A percentile compares a stretch with the other conserved stretches of the same genome.
phyloP scores from a whole-genome alignment of 192 early-diverging fungal genomes.

The Haplosporangium gracile region DNA sequence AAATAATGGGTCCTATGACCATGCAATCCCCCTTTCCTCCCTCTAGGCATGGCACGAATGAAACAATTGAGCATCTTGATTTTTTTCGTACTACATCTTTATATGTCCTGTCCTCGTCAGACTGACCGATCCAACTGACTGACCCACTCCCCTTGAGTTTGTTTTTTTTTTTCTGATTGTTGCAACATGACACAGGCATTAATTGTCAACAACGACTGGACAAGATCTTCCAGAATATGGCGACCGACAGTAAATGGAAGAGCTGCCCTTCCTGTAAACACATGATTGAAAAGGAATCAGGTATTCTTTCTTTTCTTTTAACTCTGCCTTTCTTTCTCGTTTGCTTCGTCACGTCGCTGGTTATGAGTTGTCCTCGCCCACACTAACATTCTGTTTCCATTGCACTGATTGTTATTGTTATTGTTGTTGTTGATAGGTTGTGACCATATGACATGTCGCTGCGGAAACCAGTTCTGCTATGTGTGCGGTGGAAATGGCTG shows the following conservation, averaged over 20 bases:
- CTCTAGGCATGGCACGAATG: not conserved
- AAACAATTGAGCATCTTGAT: not conserved
- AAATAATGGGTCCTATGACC: conserved; percentile 2
- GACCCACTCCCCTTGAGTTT: not conserved
- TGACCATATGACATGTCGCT: conserved; percentile 37
- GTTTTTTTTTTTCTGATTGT: not conserved
- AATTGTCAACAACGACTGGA: not conserved
- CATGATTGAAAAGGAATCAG: conserved; percentile 22
- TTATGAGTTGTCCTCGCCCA: not conserved
- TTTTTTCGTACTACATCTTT: not conserved
- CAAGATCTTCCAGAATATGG: conserved; percentile 6
- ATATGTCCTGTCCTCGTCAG: too few relatives aligned
- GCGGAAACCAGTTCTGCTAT: conserved; percentile 17
- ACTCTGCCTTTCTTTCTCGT: not conserved
- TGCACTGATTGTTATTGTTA: not conserved
- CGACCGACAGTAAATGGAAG: conserved; percentile 7
- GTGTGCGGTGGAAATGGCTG: conserved; percentile 3
- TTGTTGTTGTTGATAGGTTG: conserved; percentile 19
- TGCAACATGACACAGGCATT: not conserved
- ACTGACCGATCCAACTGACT: not conserved
- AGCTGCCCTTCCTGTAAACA: conserved; percentile 17
- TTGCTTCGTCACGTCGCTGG: not conserved
- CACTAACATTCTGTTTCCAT: too few relatives aligned
- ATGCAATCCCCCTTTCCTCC: not conserved
- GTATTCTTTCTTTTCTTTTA: not conserved